These are phyloP conservation scores for Schizothecium vesticola DNA, from an alignment of 495 filamentous ascomycete genomes.

Conservation along the genomic window DNA sequence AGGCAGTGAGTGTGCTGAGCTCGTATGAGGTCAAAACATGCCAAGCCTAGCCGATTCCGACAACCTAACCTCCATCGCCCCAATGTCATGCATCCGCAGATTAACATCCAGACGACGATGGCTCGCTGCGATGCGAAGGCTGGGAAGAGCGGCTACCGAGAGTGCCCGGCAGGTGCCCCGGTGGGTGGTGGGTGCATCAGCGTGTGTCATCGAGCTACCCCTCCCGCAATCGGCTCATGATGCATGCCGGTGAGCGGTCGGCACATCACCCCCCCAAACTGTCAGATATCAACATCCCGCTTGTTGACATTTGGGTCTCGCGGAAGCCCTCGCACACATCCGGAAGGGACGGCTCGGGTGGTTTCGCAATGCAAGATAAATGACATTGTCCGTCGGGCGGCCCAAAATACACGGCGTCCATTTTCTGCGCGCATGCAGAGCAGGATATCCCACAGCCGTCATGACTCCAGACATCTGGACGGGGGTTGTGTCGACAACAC, in stretches of 20 bases:
- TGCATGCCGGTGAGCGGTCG: not conserved
- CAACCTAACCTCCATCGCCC: not conserved
- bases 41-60: not conserved
- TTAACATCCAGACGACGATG: slow-evolving; percentile 7
- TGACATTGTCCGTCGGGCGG: not conserved
- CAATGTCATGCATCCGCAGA: slow-evolving; percentile 12
- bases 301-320: not conserved
- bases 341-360: not conserved
- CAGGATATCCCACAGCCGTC: not conserved
- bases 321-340: slow-evolving; percentile 8
- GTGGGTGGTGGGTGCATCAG: slow-evolving; percentile 7
- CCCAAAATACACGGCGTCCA: not conserved
- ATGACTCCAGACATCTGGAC: not conserved
- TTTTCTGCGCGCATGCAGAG: slow-evolving; percentile 10
- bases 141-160: slow-evolving; percentile 8
- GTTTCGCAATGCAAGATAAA: slow-evolving; percentile 4
- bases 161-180: slow-evolving; percentile 1
- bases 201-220: not conserved
- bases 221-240: slow-evolving; percentile 6
- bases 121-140: not conserved
- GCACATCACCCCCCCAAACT: not conserved
- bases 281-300: slow-evolving; percentile 10
- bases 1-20: not conserved
- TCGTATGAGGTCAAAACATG: slow-evolving; percentile 5
- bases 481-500: not conserved